Conservation (phyloP, 371 early-diverging fungal species). For the Mucor piriformis region DNA sequence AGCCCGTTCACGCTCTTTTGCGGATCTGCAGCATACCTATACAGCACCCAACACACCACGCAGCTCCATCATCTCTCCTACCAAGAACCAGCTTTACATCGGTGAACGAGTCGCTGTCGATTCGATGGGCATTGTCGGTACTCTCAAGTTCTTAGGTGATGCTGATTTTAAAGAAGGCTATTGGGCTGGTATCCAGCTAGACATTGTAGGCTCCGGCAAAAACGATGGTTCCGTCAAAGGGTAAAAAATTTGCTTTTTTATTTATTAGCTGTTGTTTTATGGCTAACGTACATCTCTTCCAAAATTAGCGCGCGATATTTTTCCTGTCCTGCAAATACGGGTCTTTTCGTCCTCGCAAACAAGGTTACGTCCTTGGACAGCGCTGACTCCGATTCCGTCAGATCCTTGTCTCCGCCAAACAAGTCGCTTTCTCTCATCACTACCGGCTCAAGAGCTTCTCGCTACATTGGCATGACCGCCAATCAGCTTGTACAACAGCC, state of each 20-base stretch:
- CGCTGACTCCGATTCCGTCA: conserved; percentile 30
- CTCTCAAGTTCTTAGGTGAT: conserved; percentile 76
- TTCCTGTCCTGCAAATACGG: conserved; percentile 34
- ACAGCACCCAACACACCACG: conserved; percentile 6
- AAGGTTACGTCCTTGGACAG: conserved; percentile 32
- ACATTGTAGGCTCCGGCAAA: conserved; percentile 69
- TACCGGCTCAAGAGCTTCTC: conserved; percentile 62
- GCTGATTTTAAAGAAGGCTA: conserved; percentile 70
- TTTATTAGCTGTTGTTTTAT: neutral
- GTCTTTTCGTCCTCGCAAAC: conserved; percentile 31
- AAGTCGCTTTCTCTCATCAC: conserved; percentile 46
- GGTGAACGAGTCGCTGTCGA: conserved; percentile 75
- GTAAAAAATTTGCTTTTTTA: conserved; percentile 34
- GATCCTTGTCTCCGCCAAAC: conserved; percentile 40
- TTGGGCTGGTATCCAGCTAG: conserved; percentile 83
- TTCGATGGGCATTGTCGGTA: conserved; percentile 69
- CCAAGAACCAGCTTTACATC: conserved; percentile 23
- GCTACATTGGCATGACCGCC: conserved; percentile 65
- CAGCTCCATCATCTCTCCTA: conserved; percentile 11
- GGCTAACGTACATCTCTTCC: neutral
- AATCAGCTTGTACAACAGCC: conserved; percentile 54
- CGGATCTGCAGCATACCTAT: neutral
- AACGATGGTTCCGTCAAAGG: conserved; percentile 76
- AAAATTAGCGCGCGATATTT: conserved; percentile 31
- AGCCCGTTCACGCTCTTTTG: conserved; percentile 26